These are phyloP conservation scores for Xerocomus brunneocitrinus DNA, from an alignment of 768 basidiomycete species.

Conservation along the genomic window DNA sequence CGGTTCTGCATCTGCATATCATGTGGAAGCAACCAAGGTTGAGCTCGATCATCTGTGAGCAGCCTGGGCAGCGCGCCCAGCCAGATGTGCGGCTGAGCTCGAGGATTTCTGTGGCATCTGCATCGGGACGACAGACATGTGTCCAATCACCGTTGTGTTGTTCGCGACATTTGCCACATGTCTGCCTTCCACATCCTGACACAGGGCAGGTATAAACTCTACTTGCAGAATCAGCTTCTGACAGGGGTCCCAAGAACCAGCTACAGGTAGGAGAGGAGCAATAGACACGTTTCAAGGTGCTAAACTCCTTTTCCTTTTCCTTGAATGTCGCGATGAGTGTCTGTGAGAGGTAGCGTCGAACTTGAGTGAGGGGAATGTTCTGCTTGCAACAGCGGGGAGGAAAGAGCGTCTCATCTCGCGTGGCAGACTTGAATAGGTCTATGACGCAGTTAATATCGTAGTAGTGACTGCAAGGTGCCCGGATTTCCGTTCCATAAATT, in stretches of 20 bases:
- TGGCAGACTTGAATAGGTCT: conserved; percentile 33
- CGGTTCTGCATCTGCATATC: conserved; percentile 35
- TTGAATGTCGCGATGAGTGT: conserved; percentile 18
- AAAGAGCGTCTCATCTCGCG: conserved; percentile 36
- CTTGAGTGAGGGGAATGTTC: conserved; percentile 23
- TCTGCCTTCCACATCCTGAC: too few species aligned
- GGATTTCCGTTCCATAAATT: conserved; percentile 26
- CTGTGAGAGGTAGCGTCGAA: conserved; percentile 23
- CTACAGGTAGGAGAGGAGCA: conserved; percentile 33
- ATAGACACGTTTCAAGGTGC: conserved; percentile 35
- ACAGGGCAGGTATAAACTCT: too few species aligned
- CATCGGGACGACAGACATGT: conserved; percentile 25
- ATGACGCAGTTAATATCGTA: conserved; percentile 33
- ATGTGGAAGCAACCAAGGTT: conserved; percentile 38
- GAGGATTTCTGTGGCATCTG: conserved; percentile 21
- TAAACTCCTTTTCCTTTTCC: conserved; percentile 30
- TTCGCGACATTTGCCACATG: too few species aligned
- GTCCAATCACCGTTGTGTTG: conserved; percentile 10
- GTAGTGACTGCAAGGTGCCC: conserved; percentile 32
- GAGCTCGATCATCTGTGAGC: conserved; percentile 36
- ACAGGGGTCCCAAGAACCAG: conserved; percentile 33
- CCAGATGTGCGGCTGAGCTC: conserved; percentile 24
- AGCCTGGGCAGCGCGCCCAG: conserved; percentile 39
- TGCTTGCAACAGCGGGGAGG: conserved; percentile 38
- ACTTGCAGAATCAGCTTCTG: neutral